These are phyloP conservation scores for Mycena sanguinolenta DNA, from an alignment of 768 basidiomycete species.

Conservation along the genomic window DNA sequence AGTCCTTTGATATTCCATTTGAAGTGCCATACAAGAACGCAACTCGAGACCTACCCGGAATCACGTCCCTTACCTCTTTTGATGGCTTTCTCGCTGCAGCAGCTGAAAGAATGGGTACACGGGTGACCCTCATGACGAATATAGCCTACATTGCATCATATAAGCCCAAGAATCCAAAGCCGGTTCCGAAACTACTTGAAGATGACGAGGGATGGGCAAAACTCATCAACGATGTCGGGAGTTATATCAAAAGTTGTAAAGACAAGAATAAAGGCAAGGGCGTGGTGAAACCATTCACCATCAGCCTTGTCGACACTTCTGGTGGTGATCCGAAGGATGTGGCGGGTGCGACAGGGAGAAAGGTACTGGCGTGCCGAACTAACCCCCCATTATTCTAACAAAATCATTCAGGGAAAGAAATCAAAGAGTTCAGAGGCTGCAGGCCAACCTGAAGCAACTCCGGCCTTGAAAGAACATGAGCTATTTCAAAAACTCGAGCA, in stretches of 20 bases:
- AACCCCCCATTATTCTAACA: neutral
- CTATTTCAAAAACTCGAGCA: conserved; percentile 3
- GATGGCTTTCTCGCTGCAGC: conserved; percentile 1
- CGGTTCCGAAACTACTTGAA: conserved; percentile 2
- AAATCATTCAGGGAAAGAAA: neutral
- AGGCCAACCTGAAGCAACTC: neutral
- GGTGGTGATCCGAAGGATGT: neutral
- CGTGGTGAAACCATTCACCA: neutral
- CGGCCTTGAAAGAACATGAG: conserved; percentile 9
- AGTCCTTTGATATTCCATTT: conserved; percentile 5
- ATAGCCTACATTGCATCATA: conserved; percentile 12
- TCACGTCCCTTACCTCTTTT: neutral
- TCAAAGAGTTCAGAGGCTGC: neutral
- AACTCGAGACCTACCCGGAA: neutral
- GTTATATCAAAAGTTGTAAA: neutral
- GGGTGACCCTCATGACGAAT: neutral
- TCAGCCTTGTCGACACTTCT: neutral
- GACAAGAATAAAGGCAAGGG: conserved; percentile 14
- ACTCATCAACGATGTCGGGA: neutral
- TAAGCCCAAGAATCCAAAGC: conserved; percentile 14
- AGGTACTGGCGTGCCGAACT: neutral
- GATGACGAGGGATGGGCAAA: neutral
- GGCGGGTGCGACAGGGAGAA: neutral
- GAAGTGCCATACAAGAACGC: conserved; percentile 19
- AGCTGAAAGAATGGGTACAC: conserved; percentile 2